Conservation (phyloP, 2,329 filamentous ascomycete genomes). For the Zasmidium angulare region DNA sequence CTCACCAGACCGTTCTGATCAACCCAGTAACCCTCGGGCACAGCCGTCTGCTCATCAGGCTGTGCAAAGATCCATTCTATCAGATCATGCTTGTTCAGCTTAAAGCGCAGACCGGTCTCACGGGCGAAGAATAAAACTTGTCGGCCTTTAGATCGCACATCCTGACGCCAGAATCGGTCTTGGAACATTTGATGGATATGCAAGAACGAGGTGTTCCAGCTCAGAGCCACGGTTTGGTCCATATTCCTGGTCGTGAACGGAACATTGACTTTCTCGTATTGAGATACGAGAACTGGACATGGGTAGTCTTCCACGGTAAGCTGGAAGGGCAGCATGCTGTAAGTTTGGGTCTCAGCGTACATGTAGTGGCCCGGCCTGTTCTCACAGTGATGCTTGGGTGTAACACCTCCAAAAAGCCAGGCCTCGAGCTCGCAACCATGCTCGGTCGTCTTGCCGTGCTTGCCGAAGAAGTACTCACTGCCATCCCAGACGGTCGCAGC, state of each 20-base stretch:
- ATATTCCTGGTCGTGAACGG: background rate
- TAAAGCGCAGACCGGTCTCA: no score
- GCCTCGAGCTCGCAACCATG: background rate
- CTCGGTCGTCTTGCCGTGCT: background rate
- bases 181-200: constrained; percentile 1
- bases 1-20: no score
- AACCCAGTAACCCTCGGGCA: no score
- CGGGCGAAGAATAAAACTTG: background rate
- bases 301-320: background rate
- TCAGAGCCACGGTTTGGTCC: background rate
- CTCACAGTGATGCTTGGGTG: background rate
- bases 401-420: background rate
- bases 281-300: background rate
- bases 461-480: background rate
- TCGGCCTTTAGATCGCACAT: background rate
- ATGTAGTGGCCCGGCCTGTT: background rate
- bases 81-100: no score
- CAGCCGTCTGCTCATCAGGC: no score
- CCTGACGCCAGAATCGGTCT: background rate
- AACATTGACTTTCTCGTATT: background rate
- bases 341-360: background rate
- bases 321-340: background rate
- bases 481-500: background rate
- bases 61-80: no score
- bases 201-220: background rate